A percentile compares a stretch with the other conserved stretches of the same genome.
Evolutionary conservation across 2,329 filamentous ascomycete genomes (phyloP).

Genomic region (Talaromyces sp.): DNA sequence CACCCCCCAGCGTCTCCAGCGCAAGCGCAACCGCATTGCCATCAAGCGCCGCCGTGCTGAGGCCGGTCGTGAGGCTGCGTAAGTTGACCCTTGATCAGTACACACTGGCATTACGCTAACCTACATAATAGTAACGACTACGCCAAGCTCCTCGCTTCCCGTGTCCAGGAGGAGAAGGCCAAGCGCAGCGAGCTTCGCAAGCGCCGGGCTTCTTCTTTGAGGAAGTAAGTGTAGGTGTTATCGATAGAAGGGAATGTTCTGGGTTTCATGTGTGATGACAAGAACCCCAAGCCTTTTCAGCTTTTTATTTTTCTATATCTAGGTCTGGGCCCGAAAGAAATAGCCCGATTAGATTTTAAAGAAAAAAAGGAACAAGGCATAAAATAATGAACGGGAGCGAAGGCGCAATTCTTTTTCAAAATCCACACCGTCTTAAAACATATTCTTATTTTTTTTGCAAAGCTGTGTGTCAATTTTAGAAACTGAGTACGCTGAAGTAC

Average conservation of each 20-base stretch:
- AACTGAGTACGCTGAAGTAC: not conserved
- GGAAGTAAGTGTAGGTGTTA: conserved; percentile 51
- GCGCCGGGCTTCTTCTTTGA: conserved; percentile 94
- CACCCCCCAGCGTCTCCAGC: conserved; percentile 98
- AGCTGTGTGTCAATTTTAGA: not conserved
- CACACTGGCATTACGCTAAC: not conserved
- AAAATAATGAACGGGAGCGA: conserved; percentile 1
- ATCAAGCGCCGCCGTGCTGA: conserved; percentile 98
- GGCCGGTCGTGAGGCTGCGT: conserved; percentile 97
- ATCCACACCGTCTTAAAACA: not conserved
- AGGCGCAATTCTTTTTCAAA: not conserved
- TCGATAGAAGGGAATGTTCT: conserved; percentile 3
- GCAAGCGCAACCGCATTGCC: conserved; percentile 97
- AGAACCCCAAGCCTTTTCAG: not conserved
- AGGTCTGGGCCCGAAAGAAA: not conserved
- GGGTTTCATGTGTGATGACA: not conserved
- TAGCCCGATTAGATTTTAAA: not conserved
- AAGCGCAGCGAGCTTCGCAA: conserved; percentile 92
- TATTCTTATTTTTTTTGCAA: not conserved
- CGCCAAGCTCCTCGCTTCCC: conserved; percentile 91
- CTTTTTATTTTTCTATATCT: not conserved
- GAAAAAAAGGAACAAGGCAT: not conserved
- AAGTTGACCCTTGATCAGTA: conserved; percentile 50
- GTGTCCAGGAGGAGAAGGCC: conserved; percentile 91
- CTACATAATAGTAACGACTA: conserved; percentile 73